Evolutionary conservation across 371 early-diverging fungal genomes (phyloP).

Genomic region (Rhizopus stolonifer): DNA sequence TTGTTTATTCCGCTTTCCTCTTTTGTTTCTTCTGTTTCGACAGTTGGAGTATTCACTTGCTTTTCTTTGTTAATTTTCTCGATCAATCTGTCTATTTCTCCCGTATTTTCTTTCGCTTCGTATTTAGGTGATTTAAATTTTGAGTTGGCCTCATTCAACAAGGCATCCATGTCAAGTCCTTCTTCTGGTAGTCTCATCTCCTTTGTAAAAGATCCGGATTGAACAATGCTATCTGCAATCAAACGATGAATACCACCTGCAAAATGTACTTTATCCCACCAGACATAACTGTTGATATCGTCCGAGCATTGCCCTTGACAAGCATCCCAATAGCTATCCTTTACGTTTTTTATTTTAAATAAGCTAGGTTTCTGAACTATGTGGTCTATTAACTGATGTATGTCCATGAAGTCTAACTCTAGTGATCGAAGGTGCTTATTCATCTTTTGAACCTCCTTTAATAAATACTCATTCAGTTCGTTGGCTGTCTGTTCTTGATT

Average conservation of each 20-base stretch:
- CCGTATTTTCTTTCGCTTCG: constrained; percentile 26
- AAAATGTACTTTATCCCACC: constrained; percentile 50
- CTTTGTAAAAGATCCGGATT: constrained; percentile 33
- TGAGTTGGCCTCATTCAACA: constrained; percentile 11
- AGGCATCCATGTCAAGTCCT: constrained; percentile 10
- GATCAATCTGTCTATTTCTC: constrained; percentile 26
- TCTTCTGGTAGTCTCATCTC: constrained; percentile 18
- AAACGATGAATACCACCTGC: constrained; percentile 47
- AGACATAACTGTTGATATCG: constrained; percentile 35
- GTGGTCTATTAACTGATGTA: constrained; percentile 29
- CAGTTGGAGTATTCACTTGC: constrained; percentile 1
- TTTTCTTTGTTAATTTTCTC: constrained; percentile 25
- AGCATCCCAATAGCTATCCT: constrained; percentile 39
- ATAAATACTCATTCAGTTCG: constrained; percentile 27
- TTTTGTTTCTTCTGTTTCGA: constrained; percentile 2
- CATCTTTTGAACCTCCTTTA: constrained; percentile 24
- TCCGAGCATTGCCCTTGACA: constrained; percentile 45
- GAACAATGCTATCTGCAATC: constrained; percentile 41
- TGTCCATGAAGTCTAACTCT: constrained; percentile 34
- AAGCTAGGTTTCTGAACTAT: constrained; percentile 27
- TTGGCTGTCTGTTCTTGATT: constrained; percentile 22
- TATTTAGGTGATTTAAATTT: constrained; percentile 30
- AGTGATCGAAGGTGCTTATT: constrained; percentile 30
- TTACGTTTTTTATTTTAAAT: constrained; percentile 37
- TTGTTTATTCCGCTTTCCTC: constrained; percentile 7